Percentiles rank a stretch among this genome's conserved stretches.
These are phyloP conservation scores for Vigna radiata DNA, from an alignment of 306 rosid genomes.

Conservation along the genomic window DNA sequence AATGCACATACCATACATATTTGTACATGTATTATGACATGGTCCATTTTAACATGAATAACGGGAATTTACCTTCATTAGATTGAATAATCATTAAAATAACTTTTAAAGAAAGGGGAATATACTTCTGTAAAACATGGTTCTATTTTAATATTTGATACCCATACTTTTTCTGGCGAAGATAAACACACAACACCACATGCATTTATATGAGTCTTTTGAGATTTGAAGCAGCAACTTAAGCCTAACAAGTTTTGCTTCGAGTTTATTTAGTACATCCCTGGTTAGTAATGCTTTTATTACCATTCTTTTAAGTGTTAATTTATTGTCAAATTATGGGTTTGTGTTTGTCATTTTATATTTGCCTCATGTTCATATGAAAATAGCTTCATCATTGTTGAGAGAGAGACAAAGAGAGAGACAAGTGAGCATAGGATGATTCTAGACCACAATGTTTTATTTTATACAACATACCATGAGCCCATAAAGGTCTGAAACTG, in stretches of 20 bases:
- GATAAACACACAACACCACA: not conserved
- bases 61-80: not conserved
- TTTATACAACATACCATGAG: too few species aligned
- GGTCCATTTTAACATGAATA: not conserved
- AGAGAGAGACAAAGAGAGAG: too few species aligned
- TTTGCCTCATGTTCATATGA: not conserved
- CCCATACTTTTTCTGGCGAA: not conserved
- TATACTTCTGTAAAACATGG: constrained; percentile 9
- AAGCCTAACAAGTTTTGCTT: not conserved
- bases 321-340: not conserved
- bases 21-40: not conserved
- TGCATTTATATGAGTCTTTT: not conserved
- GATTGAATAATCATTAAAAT: not conserved
- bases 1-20: not conserved
- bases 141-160: not conserved
- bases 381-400: not conserved
- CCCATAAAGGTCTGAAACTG: too few species aligned
- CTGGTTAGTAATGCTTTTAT: not conserved
- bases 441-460: too few species aligned
- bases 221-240: constrained; percentile 13
- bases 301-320: not conserved
- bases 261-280: not conserved
- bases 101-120: not conserved
- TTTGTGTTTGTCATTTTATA: not conserved
- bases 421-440: too few species aligned